Base-by-base conservation (phyloP, 345 rosid genomes). In the Microthlaspi erraticum region DNA sequence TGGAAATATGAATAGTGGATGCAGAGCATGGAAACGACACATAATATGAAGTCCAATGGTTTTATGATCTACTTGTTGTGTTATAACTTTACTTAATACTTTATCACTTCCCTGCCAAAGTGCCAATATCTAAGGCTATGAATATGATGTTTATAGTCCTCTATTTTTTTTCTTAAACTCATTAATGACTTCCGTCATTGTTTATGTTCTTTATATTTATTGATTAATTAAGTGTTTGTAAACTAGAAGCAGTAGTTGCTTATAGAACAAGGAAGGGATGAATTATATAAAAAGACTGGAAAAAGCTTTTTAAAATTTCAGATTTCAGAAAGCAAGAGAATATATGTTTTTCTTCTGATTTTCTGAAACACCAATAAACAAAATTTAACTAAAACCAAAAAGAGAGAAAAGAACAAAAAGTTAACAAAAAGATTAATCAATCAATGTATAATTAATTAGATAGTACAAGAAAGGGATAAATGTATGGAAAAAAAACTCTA, bases 351-450 rank as follows among this genome's bases (percentile, higher is more conserved):
- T 61, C 20, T 43, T 19, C 18, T 7, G 48, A 53, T 72, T 51
- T 32, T 46, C 26, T 23, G 20, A 55, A 7, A 63, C 23, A 54
- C 8, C 16, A 39, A 42, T 50, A 58, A 66, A 51, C 23, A 74
- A 66, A 59, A 39, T 20, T 50, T 65, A 60, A 73, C 72, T 50
- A 58, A 58, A 66, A 39, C 39, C 53, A 59, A 32, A 49, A 50
- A 32, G 48, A 59, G 77, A 65, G 63, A 41, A 68, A 68, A 68
- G 63, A 26, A 68, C 42, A 18, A 62, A 68, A 44, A 52, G 32
- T 62, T n/a, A 7, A 49, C 1, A 8, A 63, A 72, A 72, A 46
- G 46, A 11, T 45, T 32, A 59, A 44, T 60, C 56, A 34, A 33
- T 20, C 26, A 20, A 20, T 10, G 11, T 48, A 13, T 20, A 20